A percentile compares a stretch with the other conserved stretches of the same genome.
Conservation (phyloP, 1,284 basidiomycete species). For the Paramarasmius palmivorus region DNA sequence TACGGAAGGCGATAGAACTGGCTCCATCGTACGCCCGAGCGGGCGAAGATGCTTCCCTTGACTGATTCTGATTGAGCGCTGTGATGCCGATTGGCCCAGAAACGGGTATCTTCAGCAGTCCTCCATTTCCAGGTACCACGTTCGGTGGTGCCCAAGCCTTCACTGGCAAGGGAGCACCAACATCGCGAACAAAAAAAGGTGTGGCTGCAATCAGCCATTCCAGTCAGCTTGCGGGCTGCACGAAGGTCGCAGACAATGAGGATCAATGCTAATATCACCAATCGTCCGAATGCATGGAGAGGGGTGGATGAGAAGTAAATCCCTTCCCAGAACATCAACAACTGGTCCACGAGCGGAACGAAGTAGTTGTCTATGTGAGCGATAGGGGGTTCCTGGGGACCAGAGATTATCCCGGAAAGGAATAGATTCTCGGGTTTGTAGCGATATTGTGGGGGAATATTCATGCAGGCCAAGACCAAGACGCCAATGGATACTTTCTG, state of each 20-base stretch:
- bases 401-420: constrained; percentile 26
- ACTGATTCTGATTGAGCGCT: constrained; percentile 16
- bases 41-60: constrained; percentile 29
- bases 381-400: constrained; percentile 19
- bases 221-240: background rate
- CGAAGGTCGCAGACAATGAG: background rate
- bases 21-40: constrained; percentile 34
- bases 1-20: constrained; percentile 35
- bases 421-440: constrained; percentile 28
- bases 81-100: constrained; percentile 11
- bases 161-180: background rate
- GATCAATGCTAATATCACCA: background rate
- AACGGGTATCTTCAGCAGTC: background rate
- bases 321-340: background rate
- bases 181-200: background rate
- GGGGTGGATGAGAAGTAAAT: background rate
- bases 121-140: background rate
- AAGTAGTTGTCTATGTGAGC: constrained; percentile 21
- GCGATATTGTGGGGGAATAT: constrained; percentile 23
- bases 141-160: background rate
- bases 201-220: background rate
- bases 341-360: constrained; percentile 21
- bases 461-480: constrained; percentile 25
- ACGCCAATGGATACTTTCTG: constrained; percentile 19
- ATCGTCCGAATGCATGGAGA: background rate